Evolutionary conservation across 345 rosid species (phyloP).

Genomic region (Ailanthus altissimus): DNA sequence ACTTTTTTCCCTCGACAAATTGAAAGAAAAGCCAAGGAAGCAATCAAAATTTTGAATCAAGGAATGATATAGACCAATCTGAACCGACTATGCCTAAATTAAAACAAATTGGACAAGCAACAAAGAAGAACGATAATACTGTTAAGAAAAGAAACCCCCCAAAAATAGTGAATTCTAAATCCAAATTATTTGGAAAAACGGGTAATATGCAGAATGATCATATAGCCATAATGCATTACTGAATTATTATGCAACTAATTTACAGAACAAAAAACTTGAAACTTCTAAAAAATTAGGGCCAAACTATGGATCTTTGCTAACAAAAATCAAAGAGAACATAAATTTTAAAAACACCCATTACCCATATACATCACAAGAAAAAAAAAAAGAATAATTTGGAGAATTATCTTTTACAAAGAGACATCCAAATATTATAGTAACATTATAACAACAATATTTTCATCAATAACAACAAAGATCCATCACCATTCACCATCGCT

Average conservation of each 20-base stretch:
- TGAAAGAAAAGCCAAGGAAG: background rate
- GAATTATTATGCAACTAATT: background rate
- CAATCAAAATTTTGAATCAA: background rate
- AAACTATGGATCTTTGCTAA: background rate
- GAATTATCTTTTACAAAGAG: constrained; percentile 21
- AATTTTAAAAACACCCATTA: background rate
- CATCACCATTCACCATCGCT: constrained; percentile 1
- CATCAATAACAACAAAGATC: constrained; percentile 12
- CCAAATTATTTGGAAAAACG: background rate
- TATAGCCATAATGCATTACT: background rate
- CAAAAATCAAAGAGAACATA: background rate
- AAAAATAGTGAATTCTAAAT: too few species aligned
- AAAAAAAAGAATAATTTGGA: background rate
- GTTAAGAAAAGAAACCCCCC: background rate
- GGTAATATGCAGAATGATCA: background rate
- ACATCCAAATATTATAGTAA: constrained; percentile 11
- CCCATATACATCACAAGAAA: background rate
- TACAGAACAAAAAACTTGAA: background rate
- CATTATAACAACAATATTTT: constrained; percentile 16
- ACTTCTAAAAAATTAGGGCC: background rate
- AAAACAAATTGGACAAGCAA: background rate
- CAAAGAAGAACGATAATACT: too few species aligned
- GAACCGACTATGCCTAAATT: background rate
- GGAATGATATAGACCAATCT: background rate
- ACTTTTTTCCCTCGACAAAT: background rate